A percentile compares a stretch with the other conserved stretches of the same genome.
Conservation (phyloP, 108 stramenopile genomes). For the Cylindrotheca closterium region DNA sequence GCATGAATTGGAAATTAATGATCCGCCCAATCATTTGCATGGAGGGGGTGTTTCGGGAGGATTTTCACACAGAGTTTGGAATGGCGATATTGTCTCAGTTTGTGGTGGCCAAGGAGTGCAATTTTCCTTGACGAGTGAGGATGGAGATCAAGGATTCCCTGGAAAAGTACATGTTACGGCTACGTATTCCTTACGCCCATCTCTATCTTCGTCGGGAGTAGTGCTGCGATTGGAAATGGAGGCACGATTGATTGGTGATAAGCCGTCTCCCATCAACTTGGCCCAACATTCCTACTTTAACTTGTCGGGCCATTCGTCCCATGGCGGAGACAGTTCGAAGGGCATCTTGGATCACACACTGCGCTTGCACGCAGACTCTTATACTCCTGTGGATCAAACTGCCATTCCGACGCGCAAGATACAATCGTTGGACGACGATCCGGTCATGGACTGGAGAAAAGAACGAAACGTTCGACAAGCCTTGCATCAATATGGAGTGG, state of each 20-base stretch:
- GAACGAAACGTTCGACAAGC: slow-evolving; percentile 45
- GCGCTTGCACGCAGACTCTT: slow-evolving; percentile 43
- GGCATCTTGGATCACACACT: slow-evolving; percentile 71
- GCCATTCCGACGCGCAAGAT: slow-evolving; percentile 77
- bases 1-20: slow-evolving; percentile 69
- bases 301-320: slow-evolving; percentile 44
- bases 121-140: slow-evolving; percentile 52
- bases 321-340: too few species aligned
- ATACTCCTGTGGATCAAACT: slow-evolving; percentile 62
- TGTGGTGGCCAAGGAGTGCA: slow-evolving; percentile 31
- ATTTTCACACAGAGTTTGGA: slow-evolving; percentile 60
- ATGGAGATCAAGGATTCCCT: slow-evolving; percentile 88
- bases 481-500: slow-evolving; percentile 34
- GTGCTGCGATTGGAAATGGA: slow-evolving; percentile 49
- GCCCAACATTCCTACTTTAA: slow-evolving; percentile 90
- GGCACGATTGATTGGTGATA: slow-evolving; percentile 38
- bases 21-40: slow-evolving; percentile 82
- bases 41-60: slow-evolving; percentile 63
- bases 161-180: slow-evolving; percentile 58
- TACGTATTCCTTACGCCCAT: slow-evolving; percentile 54
- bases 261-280: slow-evolving; percentile 72
- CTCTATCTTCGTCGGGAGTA: slow-evolving; percentile 12
- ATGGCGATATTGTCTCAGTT: slow-evolving; percentile 36
- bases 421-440: slow-evolving; percentile 37
- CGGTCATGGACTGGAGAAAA: slow-evolving; percentile 58